Base-by-base conservation (phyloP, 495 filamentous ascomycete genomes). In the Rusavskia elegans region DNA sequence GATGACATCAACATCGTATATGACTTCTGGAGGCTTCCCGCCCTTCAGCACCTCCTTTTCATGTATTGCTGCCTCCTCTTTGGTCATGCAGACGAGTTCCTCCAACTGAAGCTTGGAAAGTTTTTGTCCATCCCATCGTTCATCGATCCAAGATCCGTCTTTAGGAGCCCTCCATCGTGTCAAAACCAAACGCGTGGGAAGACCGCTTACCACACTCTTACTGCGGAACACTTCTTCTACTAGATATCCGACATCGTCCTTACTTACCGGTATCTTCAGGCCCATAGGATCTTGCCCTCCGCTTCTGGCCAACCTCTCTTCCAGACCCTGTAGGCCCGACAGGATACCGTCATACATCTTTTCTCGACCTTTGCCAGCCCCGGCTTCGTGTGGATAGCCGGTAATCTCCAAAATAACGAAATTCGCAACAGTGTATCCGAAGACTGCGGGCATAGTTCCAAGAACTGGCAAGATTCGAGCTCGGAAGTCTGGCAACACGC, bases 361-460 rank as follows among this genome's bases (percentile, higher is more conserved):
- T 42, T 89, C 84, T 9, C 88, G 72, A 19, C 76, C 78, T 66
- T 96, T 97, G n/a, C 76, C 67, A 10, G 62, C 79, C 5, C 81
- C 72, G 60, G 93, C 92, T 49, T 95, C 88, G 52, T 81, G 78
- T 0, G 90, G 93, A 61, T 97, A 97, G 23, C 79, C 83, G 1
- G 87, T 73, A n/a, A 95, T 76, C 39, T 82, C 79, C 55, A 92
- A 75, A 53, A 97, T 87, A 37, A 97, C 79, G 57, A 95, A 86
- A 63, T 96, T 99, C 1, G 92, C 92, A 25, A 83, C 75, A 1
- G 81, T 82, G 53, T 93, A 85, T 14, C 92, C 92, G 68, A 99
- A 99, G 0, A 96, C 78, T 2, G 90, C 89, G 1, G 92, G 92
- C 89, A 99, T 95, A 0, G 92, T 97, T 3, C 92, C 92, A 17